Percentiles rank a stretch among this genome's conserved stretches.
phyloP scores from a whole-genome alignment of 768 basidiomycete species.

The Lactarius hatsudake region DNA sequence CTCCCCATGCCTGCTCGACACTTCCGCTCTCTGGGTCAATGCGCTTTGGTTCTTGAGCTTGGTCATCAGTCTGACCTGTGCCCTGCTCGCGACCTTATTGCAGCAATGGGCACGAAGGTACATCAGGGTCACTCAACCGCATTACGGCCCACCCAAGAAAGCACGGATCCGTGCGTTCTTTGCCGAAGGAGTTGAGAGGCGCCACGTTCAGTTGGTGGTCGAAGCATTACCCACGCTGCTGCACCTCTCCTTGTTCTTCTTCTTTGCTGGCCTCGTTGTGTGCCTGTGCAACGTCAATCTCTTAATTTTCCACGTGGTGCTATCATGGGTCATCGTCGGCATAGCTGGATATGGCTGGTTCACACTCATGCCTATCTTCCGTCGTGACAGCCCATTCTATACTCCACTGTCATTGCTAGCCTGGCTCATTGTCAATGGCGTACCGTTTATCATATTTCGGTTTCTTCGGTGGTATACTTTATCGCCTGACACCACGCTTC shows the following conservation, averaged over 20 bases:
- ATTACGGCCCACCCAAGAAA: neutral
- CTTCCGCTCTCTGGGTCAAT: neutral
- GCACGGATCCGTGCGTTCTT: neutral
- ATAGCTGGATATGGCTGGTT: neutral
- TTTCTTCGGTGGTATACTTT: too few species aligned
- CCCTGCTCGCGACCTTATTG: neutral
- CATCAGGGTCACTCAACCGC: neutral
- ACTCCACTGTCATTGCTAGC: too few species aligned
- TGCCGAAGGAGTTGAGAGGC: neutral
- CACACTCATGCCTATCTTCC: neutral
- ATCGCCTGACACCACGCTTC: too few species aligned
- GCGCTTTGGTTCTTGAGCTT: too few species aligned
- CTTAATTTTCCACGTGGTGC: neutral
- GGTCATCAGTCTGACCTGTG: too few species aligned
- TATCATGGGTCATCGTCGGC: neutral
- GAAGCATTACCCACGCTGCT: neutral
- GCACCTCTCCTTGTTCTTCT: neutral
- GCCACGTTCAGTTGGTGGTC: neutral
- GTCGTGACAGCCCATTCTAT: neutral
- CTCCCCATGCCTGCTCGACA: too few species aligned
- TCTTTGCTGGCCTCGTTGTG: slow-evolving; percentile 1
- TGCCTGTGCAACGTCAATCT: neutral
- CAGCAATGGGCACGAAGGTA: neutral
- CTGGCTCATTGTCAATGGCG: too few species aligned
- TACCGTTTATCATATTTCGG: too few species aligned